phyloP scores from a whole-genome alignment of 2,329 filamentous ascomycete species.

The Phialophora expanda region DNA sequence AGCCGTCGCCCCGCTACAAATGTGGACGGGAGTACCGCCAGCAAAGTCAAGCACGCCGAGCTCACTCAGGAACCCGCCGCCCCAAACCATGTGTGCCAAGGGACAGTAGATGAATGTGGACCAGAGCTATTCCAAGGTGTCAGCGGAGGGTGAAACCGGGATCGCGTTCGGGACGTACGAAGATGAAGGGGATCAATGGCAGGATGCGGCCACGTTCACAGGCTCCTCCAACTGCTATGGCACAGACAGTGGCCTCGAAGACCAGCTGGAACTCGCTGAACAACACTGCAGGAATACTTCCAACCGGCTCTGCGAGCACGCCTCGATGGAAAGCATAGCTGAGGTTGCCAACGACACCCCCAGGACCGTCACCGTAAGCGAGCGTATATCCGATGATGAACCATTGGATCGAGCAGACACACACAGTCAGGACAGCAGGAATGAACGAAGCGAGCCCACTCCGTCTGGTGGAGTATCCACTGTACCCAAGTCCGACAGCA shows the following conservation, averaged over 20 bases:
- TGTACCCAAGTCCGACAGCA: slow-evolving; percentile 58
- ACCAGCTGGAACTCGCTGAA: slow-evolving; percentile 60
- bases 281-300: slow-evolving; percentile 57
- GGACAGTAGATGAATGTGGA: slow-evolving; percentile 71
- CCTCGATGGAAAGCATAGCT: slow-evolving; percentile 53
- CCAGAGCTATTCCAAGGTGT: slow-evolving; percentile 56
- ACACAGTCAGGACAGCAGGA: slow-evolving; percentile 54
- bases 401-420: slow-evolving; percentile 59
- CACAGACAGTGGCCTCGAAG: slow-evolving; percentile 54
- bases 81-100: slow-evolving; percentile 80
- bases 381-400: slow-evolving; percentile 57
- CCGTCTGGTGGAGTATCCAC: slow-evolving; percentile 56
- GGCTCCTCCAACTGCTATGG: slow-evolving; percentile 56
- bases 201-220: slow-evolving; percentile 56
- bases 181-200: slow-evolving; percentile 56
- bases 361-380: slow-evolving; percentile 55
- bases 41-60: slow-evolving; percentile 76
- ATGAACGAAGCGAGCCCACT: slow-evolving; percentile 57
- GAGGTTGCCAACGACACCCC: slow-evolving; percentile 52
- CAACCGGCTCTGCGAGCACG: slow-evolving; percentile 56
- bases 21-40: slow-evolving; percentile 76
- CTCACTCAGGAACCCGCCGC: slow-evolving; percentile 73
- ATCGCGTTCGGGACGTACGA: slow-evolving; percentile 37
- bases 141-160: slow-evolving; percentile 2
- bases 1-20: slow-evolving; percentile 66